These are phyloP conservation scores for Prunus armeniaca DNA, from an alignment of 306 rosid species.

Conservation along the genomic window DNA sequence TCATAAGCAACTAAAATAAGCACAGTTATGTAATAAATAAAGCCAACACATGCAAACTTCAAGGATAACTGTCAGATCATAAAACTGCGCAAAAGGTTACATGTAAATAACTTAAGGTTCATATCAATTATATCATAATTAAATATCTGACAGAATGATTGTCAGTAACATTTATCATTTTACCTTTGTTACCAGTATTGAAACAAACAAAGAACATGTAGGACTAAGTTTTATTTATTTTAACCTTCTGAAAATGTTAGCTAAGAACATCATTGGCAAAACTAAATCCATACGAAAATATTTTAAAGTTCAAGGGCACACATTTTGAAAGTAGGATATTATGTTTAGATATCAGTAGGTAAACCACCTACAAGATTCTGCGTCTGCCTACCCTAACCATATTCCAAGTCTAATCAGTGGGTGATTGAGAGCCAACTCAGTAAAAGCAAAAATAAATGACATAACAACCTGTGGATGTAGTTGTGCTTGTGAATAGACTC, in stretches of 20 bases:
- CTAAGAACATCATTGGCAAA: not conserved
- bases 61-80: not conserved
- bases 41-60: not conserved
- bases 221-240: not conserved
- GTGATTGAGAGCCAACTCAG: not conserved
- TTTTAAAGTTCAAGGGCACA: not conserved
- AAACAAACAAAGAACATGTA: not conserved
- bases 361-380: conserved; percentile 4
- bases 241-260: not conserved
- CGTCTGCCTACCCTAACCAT: not conserved
- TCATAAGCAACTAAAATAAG: not conserved
- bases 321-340: not conserved
- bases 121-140: not conserved
- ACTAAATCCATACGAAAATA: not conserved
- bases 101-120: not conserved
- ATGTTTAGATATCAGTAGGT: not conserved
- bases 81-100: not conserved
- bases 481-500: conserved; percentile 87
- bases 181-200: not conserved
- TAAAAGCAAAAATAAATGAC: not conserved
- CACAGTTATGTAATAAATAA: not conserved
- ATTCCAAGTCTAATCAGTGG: not conserved
- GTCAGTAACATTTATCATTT: not conserved
- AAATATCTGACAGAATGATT: not conserved
- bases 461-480: conserved; percentile 72